Base-by-base conservation (phyloP, 2,329 filamentous ascomycete genomes). In the Ophiobolus disseminans region DNA sequence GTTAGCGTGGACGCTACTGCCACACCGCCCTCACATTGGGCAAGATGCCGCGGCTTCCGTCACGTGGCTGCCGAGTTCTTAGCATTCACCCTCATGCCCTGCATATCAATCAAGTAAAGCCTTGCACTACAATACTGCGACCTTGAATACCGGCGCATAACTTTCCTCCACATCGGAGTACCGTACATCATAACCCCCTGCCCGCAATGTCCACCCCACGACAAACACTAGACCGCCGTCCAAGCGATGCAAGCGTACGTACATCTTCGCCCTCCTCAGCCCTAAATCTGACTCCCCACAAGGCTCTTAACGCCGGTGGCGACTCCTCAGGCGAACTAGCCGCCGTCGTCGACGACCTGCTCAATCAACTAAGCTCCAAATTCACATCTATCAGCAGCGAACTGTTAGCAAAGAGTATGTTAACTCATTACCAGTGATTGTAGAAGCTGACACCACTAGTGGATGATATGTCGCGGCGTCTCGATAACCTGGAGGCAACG, bases 401-500 rank as follows among this genome's bases (percentile, higher is more conserved):
- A 75, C 87, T 97, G 50, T 90, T 96, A 63, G 84, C 88, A 28
- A 96, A 96, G 76, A 90, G 91, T 96, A 74, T 70, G 86, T 38
- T 14, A 16, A 9, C 3, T 6, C 2, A 0, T 2, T 1, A 6
- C 13, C 8, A 8, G 1, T 11, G 7, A 30, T 17, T 9, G 28
- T 42, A 26, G 3, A n/a, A 21, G 32, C 41, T 55, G 7, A 50
- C 7, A 6, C 22, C 5, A 2, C 14, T 20, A 96, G 91, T 97
- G 89, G 92, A 96, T 68, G 91, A 96, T 56, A 96, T 97, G 91
- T 89, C 90, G 11, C 82, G 88, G 52, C 85, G 92, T 20, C 77
- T 97, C 17, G 92, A 97, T 69, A 90, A 86, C 48, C 81, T 97
- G 9, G 92, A 95, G 72, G 80, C 87, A 19, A 86, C 87, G 11